Conservation (phyloP, 768 basidiomycete species). For the Kwoniella sp. region DNA sequence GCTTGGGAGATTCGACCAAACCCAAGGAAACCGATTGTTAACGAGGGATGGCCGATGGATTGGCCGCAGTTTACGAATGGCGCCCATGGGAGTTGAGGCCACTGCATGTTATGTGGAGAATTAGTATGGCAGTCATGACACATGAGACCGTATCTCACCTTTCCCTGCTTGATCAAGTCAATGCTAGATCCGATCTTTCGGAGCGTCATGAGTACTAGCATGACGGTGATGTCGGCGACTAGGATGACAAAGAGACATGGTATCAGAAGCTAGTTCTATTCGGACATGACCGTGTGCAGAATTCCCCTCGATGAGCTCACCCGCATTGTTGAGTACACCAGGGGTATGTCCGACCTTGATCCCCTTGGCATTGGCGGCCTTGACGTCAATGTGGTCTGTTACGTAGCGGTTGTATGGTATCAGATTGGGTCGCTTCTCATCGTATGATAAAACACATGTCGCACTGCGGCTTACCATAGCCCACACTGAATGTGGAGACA, state of each 20-base stretch:
- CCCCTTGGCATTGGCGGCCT: conserved; percentile 63
- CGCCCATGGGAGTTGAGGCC: conserved; percentile 76
- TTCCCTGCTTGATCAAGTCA: conserved; percentile 68
- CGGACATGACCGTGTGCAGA: no score
- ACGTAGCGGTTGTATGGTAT: no score
- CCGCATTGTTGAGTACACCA: conserved; percentile 88
- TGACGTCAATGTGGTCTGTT: conserved; percentile 79
- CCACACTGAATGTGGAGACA: conserved; percentile 76
- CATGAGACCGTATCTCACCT: conserved; percentile 60
- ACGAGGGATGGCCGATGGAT: conserved; percentile 47
- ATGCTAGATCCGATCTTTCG: conserved; percentile 72
- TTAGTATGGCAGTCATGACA: no score
- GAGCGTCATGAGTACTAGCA: conserved; percentile 91
- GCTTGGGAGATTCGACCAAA: conserved; percentile 93
- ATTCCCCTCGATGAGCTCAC: no score
- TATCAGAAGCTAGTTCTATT: not conserved
- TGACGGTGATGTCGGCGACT: conserved; percentile 88
- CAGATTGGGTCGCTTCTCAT: no score
- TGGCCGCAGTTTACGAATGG: conserved; percentile 83
- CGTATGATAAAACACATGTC: no score
- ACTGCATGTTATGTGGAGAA: conserved; percentile 59
- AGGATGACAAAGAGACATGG: not conserved
- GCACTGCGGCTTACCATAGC: conserved; percentile 53
- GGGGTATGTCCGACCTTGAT: conserved; percentile 88
- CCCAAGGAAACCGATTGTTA: conserved; percentile 84